Percentiles rank a stretch among this genome's conserved stretches.
Conservation (phyloP, 495 filamentous ascomycete genomes). For the Tuber microsphaerosporum region DNA sequence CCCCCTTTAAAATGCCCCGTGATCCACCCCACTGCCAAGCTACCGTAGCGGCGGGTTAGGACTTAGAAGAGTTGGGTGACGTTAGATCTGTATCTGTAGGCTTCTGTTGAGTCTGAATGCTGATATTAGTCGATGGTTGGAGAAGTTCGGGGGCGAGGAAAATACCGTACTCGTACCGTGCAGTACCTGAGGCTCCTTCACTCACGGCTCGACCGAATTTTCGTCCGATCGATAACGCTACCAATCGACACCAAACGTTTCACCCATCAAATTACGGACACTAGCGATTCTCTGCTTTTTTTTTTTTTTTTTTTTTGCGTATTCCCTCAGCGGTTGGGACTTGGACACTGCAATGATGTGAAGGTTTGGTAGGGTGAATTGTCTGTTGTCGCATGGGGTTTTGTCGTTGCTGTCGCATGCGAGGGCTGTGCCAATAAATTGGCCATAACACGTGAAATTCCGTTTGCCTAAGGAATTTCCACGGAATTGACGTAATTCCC, state of each 20-base stretch:
- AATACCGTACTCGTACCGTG: slow-evolving; percentile 3
- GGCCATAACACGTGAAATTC: not conserved
- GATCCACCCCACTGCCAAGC: not conserved
- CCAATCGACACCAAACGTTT: not conserved
- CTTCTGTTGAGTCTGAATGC: not conserved
- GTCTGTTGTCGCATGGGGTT: not conserved
- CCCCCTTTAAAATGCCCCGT: not conserved
- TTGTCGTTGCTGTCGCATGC: not conserved
- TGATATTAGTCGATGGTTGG: not conserved
- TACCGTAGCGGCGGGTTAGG: not conserved
- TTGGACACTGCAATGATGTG: not conserved
- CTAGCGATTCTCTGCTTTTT: not conserved
- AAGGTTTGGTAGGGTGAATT: not conserved
- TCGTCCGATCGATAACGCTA: not conserved
- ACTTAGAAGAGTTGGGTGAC: not conserved
- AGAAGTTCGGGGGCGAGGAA: not conserved
- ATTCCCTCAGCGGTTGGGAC: not conserved
- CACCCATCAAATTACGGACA: not conserved
- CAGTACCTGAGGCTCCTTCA: slow-evolving; percentile 2
- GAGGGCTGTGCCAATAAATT: not conserved
- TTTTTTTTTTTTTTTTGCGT: not conserved
- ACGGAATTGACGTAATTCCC: not conserved
- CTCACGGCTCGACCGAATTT: not conserved
- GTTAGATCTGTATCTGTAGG: not conserved
- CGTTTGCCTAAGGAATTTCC: not conserved